These are phyloP conservation scores for Globisporangium mamillatum DNA, from an alignment of 352 stramenopile species.

Conservation along the genomic window DNA sequence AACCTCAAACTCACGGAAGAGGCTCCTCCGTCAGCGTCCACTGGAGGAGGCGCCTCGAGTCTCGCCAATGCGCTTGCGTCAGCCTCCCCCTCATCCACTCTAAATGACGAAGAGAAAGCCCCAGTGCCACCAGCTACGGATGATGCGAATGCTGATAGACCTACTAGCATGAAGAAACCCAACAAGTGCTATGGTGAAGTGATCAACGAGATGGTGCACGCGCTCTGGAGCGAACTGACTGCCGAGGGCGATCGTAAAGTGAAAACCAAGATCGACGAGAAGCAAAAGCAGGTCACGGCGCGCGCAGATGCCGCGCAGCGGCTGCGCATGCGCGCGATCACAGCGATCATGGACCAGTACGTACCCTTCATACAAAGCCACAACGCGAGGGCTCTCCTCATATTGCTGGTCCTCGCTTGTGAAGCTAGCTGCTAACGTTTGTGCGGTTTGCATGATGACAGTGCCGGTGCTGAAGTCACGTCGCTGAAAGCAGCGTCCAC, in stretches of 20 bases:
- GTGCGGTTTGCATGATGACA: constrained; percentile 15
- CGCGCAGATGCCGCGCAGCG: constrained; percentile 57
- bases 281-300: constrained; percentile 62
- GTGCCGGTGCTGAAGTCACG: constrained; percentile 43
- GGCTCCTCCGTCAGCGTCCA: background rate
- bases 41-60: background rate
- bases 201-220: constrained; percentile 69
- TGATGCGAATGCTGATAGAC: background rate
- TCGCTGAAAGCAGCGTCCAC: constrained; percentile 33
- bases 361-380: constrained; percentile 13
- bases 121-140: background rate
- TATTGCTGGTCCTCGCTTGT: background rate
- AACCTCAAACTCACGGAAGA: constrained; percentile 36
- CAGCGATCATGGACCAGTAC: constrained; percentile 63
- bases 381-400: background rate
- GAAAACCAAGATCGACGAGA: constrained; percentile 75
- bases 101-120: constrained; percentile 5
- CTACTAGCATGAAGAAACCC: background rate
- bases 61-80: constrained; percentile 10
- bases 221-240: constrained; percentile 57
- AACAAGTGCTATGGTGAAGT: constrained; percentile 65
- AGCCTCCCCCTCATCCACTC: background rate
- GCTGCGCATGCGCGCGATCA: constrained; percentile 56
- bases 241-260: constrained; percentile 53
- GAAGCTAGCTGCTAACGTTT: background rate